A percentile compares a stretch with the other conserved stretches of the same genome.
Evolutionary conservation across 2,329 filamentous ascomycete genomes (phyloP).

Genomic region (Colletotrichum chrysophilum): DNA sequence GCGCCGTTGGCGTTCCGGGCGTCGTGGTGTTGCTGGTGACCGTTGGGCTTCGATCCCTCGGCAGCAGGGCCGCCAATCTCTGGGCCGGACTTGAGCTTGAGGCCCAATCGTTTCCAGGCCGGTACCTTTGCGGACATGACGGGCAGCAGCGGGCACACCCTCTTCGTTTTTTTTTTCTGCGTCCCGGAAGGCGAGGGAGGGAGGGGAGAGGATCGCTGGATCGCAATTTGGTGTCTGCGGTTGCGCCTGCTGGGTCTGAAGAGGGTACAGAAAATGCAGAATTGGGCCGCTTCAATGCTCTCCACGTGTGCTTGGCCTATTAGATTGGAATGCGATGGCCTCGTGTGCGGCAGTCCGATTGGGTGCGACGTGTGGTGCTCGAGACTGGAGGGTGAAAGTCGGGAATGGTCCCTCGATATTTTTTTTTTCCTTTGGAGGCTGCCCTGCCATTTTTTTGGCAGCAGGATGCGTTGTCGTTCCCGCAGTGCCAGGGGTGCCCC

Average conservation of each 20-base stretch:
- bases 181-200: neutral
- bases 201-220: neutral
- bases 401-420: slow-evolving; percentile 8
- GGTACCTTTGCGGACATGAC: slow-evolving; percentile 54
- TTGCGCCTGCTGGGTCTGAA: neutral
- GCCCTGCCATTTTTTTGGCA: slow-evolving; percentile 15
- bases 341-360: slow-evolving; percentile 18
- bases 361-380: slow-evolving; percentile 18
- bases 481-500: slow-evolving; percentile 17
- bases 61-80: slow-evolving; percentile 20
- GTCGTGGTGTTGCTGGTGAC: slow-evolving; percentile 17
- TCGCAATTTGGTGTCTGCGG: slow-evolving; percentile 12
- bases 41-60: slow-evolving; percentile 29
- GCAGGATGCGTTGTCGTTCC: slow-evolving; percentile 22
- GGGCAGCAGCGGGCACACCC: slow-evolving; percentile 30
- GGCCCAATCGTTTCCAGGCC: slow-evolving; percentile 67
- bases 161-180: slow-evolving; percentile 4
- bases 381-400: slow-evolving; percentile 9
- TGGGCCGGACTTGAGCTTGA: slow-evolving; percentile 58
- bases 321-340: slow-evolving; percentile 18
- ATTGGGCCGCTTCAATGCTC: slow-evolving; percentile 10
- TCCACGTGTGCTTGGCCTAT: slow-evolving; percentile 16
- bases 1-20: slow-evolving; percentile 18
- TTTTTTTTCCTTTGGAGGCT: slow-evolving; percentile 13
- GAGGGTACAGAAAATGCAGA: neutral